Evolutionary conservation across 371 early-diverging fungal species (phyloP), one percentile per base, ranked within the genome.

Genomic region (Mortierella sp.): DNA sequence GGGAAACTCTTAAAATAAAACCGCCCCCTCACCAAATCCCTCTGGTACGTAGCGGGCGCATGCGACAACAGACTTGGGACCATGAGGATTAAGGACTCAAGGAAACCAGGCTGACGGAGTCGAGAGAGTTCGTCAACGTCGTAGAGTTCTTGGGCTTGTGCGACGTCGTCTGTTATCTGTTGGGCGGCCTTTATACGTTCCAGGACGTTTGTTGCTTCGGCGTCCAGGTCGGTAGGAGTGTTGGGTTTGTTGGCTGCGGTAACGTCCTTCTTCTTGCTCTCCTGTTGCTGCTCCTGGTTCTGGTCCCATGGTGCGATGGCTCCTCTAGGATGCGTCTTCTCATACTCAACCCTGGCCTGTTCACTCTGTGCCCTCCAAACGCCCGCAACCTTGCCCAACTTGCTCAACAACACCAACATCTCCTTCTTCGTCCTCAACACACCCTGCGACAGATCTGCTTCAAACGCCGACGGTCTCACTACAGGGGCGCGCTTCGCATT

Each of bases 1-100:
- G 83, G 83, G 29, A 83, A 83, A 29, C 79, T 83, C 21, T 48
- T 73, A 32, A 83, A 83, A 21, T 83, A 68, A 29, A 83, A 83
- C 18, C 83, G 73, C 0, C 76, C 79, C 18, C 74, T 75, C 3
- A 83, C 76, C 46, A 83, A 65, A 60, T 83, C 79, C 14, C 83
- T 73, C 70, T 83, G 79, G 12, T 83, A 83, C 6, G 79, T 18
- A 0, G 79, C 83, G 1, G 83, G 83, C 0, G 83, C 79, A 68
- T 83, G 83, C 21, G 83, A 75, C 27, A 83, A 51, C 18, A 83
- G 41, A 48, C 76, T 75, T 21, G 83, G 83, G 56, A 83, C 49
- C n/a, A 8, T 60, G 7, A 83, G 41, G 29, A 79, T 3, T 12
- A 76, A 29, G 24, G 65, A 41, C 43, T 83, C 79, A 0, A 79